phyloP scores from a whole-genome alignment of 148 eudicot genomes.

The Mesembryanthemum crystallinum region DNA sequence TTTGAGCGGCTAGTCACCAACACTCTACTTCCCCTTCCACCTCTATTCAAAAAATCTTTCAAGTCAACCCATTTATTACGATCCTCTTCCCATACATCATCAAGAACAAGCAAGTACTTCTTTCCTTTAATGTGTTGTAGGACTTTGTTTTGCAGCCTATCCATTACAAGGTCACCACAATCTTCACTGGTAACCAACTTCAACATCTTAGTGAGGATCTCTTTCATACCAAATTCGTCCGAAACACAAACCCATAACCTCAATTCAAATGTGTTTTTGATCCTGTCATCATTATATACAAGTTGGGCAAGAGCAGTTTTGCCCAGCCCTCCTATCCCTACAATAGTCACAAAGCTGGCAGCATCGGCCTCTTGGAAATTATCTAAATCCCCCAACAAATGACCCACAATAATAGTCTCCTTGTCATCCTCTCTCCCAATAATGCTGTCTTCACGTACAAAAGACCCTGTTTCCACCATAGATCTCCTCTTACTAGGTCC shows the following conservation, averaged over 20 bases:
- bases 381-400: not conserved
- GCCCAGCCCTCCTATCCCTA: conserved; percentile 15
- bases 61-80: not conserved
- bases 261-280: not conserved
- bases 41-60: not conserved
- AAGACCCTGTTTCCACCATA: not conserved
- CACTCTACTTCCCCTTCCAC: conserved; percentile 13
- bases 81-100: conserved; percentile 16
- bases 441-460: not conserved
- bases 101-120: conserved; percentile 20
- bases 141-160: not conserved
- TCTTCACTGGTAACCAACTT: not conserved
- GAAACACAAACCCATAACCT: conserved; percentile 23
- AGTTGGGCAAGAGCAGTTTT: too few species aligned
- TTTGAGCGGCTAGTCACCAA: conserved; percentile 14
- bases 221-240: conserved; percentile 7
- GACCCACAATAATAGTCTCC: not conserved
- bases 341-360: not conserved
- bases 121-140: not conserved
- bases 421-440: conserved; percentile 14
- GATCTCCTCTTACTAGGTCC: not conserved
- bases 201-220: not conserved
- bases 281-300: conserved; percentile 15
- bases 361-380: not conserved
- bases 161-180: not conserved